Evolutionary conservation across 2,329 filamentous ascomycete genomes (phyloP).

Genomic region (Plectosphaerella plurivora): DNA sequence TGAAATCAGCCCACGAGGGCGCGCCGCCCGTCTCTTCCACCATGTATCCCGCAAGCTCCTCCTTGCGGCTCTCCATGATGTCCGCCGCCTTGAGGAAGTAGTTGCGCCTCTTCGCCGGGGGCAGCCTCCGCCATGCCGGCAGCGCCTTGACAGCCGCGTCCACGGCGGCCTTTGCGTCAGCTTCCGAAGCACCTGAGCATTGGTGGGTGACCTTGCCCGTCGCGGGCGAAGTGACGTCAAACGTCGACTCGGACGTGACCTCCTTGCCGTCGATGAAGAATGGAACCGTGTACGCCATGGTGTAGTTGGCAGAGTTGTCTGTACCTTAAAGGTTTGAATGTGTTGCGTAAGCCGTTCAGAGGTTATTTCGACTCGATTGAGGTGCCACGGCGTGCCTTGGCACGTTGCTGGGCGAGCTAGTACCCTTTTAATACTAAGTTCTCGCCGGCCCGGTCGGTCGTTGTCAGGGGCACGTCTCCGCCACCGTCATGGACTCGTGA

Average conservation of each 20-base stretch:
- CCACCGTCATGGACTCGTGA: no score
- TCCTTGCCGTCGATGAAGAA: constrained; percentile 42
- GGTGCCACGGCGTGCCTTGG: no score
- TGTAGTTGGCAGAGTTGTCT: neutral
- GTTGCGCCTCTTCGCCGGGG: constrained; percentile 50
- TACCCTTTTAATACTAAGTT: no score
- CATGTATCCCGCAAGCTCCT: constrained; percentile 53
- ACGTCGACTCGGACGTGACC: constrained; percentile 40
- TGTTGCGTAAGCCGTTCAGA: no score
- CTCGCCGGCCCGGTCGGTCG: no score
- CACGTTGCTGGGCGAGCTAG: no score
- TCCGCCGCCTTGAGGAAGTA: constrained; percentile 60
- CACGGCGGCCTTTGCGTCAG: constrained; percentile 45
- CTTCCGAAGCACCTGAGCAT: constrained; percentile 49
- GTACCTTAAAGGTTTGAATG: no score
- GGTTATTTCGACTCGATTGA: no score
- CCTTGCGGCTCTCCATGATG: constrained; percentile 46
- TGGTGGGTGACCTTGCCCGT: constrained; percentile 48
- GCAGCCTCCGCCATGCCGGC: constrained; percentile 57
- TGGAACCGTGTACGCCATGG: constrained; percentile 21
- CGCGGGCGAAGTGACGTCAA: constrained; percentile 52
- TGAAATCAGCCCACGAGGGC: constrained; percentile 24
- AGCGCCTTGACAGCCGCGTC: constrained; percentile 53
- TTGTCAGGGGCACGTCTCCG: no score
- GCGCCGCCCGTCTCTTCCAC: constrained; percentile 28